Evolutionary conservation across 805 yeast species (phyloP).

Genomic region (Monosporozyma siamensis): DNA sequence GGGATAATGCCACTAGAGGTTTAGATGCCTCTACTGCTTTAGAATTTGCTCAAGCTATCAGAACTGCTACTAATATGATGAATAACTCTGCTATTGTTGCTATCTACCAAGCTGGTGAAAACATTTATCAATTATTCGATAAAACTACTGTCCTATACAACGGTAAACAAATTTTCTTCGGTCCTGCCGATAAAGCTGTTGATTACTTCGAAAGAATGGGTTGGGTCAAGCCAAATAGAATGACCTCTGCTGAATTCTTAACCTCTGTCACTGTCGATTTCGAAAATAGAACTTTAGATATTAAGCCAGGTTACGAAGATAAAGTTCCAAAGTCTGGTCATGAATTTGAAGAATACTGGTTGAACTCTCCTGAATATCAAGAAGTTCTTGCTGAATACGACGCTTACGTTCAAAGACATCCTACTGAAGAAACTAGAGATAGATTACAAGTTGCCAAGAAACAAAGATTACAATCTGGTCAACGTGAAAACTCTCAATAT

Average conservation of each 20-base stretch:
- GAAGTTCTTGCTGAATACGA: slow-evolving; percentile 31
- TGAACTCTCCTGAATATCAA: slow-evolving; percentile 45
- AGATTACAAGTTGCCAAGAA: slow-evolving; percentile 35
- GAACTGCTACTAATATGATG: slow-evolving; percentile 48
- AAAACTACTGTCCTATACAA: slow-evolving; percentile 49
- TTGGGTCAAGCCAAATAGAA: slow-evolving; percentile 50
- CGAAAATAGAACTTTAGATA: slow-evolving; percentile 41
- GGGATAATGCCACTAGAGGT: slow-evolving; percentile 67
- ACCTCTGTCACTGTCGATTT: slow-evolving; percentile 58
- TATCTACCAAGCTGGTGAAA: slow-evolving; percentile 61
- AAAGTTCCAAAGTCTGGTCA: slow-evolving; percentile 46
- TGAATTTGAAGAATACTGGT: slow-evolving; percentile 56
- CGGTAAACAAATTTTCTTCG: slow-evolving; percentile 55
- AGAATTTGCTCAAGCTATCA: slow-evolving; percentile 51
- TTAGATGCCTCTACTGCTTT: slow-evolving; percentile 62
- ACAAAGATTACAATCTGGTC: slow-evolving; percentile 36
- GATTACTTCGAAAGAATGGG: slow-evolving; percentile 53
- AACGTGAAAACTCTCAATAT: slow-evolving; percentile 32
- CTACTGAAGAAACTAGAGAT: slow-evolving; percentile 32
- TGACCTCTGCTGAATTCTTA: slow-evolving; percentile 59
- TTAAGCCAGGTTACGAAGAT: slow-evolving; percentile 39
- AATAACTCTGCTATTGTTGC: slow-evolving; percentile 54
- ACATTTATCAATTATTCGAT: slow-evolving; percentile 52
- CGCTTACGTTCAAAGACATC: slow-evolving; percentile 35
- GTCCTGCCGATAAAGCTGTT: slow-evolving; percentile 44